A percentile compares a stretch with the other conserved stretches of the same genome.
These are phyloP conservation scores for Arthroderma uncinatum DNA, from an alignment of 2,329 filamentous ascomycete species.

Conservation along the genomic window DNA sequence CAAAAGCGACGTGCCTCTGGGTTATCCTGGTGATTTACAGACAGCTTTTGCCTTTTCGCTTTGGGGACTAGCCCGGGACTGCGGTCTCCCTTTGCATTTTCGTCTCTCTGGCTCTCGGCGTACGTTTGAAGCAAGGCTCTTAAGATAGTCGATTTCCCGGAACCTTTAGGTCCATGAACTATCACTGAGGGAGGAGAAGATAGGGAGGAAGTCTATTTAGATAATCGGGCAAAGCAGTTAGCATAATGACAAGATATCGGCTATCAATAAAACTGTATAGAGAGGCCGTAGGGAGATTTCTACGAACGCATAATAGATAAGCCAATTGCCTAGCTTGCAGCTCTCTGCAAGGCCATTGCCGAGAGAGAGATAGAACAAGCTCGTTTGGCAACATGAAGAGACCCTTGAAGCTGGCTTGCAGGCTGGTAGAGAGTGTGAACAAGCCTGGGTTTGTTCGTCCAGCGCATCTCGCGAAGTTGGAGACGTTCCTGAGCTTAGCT, in stretches of 20 bases:
- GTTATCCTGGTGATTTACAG: neutral
- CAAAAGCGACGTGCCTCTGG: slow-evolving; percentile 15
- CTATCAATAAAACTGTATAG: neutral
- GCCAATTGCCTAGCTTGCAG: slow-evolving; percentile 33
- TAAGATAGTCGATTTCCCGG: slow-evolving; percentile 69
- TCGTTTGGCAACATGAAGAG: slow-evolving; percentile 24
- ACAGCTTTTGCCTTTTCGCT: slow-evolving; percentile 1
- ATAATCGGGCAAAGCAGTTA: neutral
- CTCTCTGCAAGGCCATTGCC: slow-evolving; percentile 36
- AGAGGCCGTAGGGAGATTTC: neutral
- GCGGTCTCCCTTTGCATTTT: neutral
- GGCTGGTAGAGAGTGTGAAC: neutral
- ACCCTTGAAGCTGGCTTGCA: neutral
- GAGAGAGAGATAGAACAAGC: slow-evolving; percentile 26
- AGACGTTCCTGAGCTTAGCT: neutral
- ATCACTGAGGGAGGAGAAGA: slow-evolving; percentile 64
- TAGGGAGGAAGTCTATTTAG: slow-evolving; percentile 28
- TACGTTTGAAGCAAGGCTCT: slow-evolving; percentile 53
- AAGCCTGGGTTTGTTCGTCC: neutral
- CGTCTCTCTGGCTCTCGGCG: slow-evolving; percentile 18
- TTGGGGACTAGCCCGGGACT: neutral
- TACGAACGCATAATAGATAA: slow-evolving; percentile 32
- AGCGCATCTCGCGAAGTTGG: neutral
- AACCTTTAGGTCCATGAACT: slow-evolving; percentile 72
- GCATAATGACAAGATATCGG: neutral